Percentiles rank a stretch among this genome's conserved stretches.
phyloP scores from a whole-genome alignment of 1,139 yeast species.

The Yamadazyma siamensis region DNA sequence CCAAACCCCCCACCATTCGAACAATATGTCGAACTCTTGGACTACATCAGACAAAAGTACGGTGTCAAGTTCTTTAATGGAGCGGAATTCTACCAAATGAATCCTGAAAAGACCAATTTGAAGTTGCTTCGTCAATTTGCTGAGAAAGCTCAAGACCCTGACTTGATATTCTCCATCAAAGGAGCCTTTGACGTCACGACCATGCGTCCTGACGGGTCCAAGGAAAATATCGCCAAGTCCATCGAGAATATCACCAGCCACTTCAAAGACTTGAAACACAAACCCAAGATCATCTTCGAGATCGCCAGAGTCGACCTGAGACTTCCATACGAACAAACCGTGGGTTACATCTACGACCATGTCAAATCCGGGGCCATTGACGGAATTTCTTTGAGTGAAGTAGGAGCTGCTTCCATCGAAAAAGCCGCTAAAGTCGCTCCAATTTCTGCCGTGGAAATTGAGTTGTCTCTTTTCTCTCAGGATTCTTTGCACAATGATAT shows the following conservation, averaged over 20 bases:
- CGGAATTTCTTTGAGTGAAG: slow-evolving; percentile 73
- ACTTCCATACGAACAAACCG: slow-evolving; percentile 47
- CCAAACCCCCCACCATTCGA: slow-evolving; percentile 45
- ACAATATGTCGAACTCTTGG: slow-evolving; percentile 45
- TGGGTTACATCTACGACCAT: slow-evolving; percentile 48
- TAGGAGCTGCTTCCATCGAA: slow-evolving; percentile 53
- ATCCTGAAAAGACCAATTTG: slow-evolving; percentile 42
- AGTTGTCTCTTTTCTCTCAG: slow-evolving; percentile 64
- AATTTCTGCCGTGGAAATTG: slow-evolving; percentile 70
- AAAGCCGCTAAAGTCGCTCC: slow-evolving; percentile 51
- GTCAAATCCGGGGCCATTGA: slow-evolving; percentile 56
- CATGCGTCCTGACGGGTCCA: slow-evolving; percentile 47
- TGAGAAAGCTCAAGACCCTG: slow-evolving; percentile 41
- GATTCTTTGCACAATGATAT: slow-evolving; percentile 62
- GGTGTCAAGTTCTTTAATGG: slow-evolving; percentile 63
- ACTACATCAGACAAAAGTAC: slow-evolving; percentile 38
- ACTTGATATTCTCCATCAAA: slow-evolving; percentile 50
- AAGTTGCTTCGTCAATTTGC: slow-evolving; percentile 56
- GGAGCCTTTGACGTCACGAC: slow-evolving; percentile 48
- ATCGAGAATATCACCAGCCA: slow-evolving; percentile 46
- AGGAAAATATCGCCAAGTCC: slow-evolving; percentile 45
- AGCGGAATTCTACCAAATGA: slow-evolving; percentile 68
- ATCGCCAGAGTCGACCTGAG: slow-evolving; percentile 62
- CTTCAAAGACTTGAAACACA: slow-evolving; percentile 29
- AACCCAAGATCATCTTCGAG: slow-evolving; percentile 57